Conservation (phyloP, 495 filamentous ascomycete genomes). For the Penicillium dipodomyicola region DNA sequence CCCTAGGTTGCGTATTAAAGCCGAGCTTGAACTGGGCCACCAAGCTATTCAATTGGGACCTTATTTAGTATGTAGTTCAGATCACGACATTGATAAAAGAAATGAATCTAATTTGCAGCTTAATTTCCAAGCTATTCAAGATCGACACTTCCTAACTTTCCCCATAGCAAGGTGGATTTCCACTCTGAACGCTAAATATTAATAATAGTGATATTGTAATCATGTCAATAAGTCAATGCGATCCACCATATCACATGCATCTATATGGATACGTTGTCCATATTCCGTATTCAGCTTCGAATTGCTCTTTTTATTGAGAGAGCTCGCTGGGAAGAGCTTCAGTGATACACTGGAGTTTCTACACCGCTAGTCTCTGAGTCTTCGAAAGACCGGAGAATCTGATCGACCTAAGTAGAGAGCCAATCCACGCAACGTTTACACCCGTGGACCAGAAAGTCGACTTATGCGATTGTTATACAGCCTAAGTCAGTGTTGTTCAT, state of each 20-base stretch:
- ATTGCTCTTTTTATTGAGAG: not conserved
- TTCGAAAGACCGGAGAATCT: not conserved
- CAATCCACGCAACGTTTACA: no score
- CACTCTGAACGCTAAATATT: not conserved
- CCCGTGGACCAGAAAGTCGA: no score
- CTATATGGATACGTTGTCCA: not conserved
- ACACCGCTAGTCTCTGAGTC: slow-evolving; percentile 4
- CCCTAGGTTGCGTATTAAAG: not conserved
- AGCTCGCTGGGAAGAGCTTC: not conserved
- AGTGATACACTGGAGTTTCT: not conserved
- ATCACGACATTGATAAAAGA: not conserved
- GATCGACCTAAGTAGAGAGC: not conserved
- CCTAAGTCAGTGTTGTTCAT: no score
- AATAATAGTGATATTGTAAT: not conserved
- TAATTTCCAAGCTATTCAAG: not conserved
- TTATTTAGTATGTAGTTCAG: not conserved
- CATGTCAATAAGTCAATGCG: not conserved
- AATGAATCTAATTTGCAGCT: not conserved
- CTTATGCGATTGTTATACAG: no score
- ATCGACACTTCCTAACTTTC: slow-evolving; percentile 3
- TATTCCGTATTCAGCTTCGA: not conserved
- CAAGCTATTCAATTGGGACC: not conserved
- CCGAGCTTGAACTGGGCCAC: not conserved
- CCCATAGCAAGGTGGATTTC: slow-evolving; percentile 4
- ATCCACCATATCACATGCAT: not conserved